These are phyloP conservation scores for Colletotrichum nymphaeae DNA, from an alignment of 2,329 filamentous ascomycete species.

Conservation along the genomic window DNA sequence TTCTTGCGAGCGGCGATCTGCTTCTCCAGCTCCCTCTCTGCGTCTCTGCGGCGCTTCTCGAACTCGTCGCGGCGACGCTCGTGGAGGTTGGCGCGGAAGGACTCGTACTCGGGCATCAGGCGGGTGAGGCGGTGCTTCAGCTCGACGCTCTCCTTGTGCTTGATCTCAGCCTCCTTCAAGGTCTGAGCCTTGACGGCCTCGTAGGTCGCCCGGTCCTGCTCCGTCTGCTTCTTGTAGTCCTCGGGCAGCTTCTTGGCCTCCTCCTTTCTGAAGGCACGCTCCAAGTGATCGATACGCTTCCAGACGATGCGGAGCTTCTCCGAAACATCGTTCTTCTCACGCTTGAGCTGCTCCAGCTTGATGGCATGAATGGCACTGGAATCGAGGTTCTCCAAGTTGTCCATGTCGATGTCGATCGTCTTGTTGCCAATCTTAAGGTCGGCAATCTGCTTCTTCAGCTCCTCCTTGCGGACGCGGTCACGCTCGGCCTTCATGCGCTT, in stretches of 20 bases:
- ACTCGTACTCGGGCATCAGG: slow-evolving; percentile 85
- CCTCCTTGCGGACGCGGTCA: slow-evolving; percentile 89
- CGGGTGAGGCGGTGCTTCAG: slow-evolving; percentile 92
- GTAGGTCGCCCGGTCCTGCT: slow-evolving; percentile 82
- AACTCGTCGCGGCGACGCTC: slow-evolving; percentile 94
- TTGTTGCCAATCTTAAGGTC: slow-evolving; percentile 93
- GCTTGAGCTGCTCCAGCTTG: slow-evolving; percentile 95
- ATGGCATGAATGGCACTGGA: slow-evolving; percentile 91
- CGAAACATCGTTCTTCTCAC: slow-evolving; percentile 96
- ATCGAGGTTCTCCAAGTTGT: slow-evolving; percentile 87
- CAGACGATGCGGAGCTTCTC: slow-evolving; percentile 91
- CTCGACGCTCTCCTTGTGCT: slow-evolving; percentile 92
- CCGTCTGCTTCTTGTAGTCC: slow-evolving; percentile 87
- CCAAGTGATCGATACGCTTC: slow-evolving; percentile 96
- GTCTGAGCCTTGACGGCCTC: slow-evolving; percentile 83
- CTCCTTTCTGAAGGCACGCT: slow-evolving; percentile 96
- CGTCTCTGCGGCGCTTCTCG: slow-evolving; percentile 90
- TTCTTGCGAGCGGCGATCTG: slow-evolving; percentile 90
- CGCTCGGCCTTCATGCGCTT: slow-evolving; percentile 88
- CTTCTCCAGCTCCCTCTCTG: slow-evolving; percentile 92
- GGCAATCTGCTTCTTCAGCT: slow-evolving; percentile 91
- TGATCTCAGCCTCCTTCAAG: slow-evolving; percentile 82
- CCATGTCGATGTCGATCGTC: slow-evolving; percentile 78
- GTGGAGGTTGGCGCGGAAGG: slow-evolving; percentile 84
- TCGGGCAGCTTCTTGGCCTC: slow-evolving; percentile 90